Base-by-base conservation (phyloP, 345 rosid genomes). In the Balakata baccata region DNA sequence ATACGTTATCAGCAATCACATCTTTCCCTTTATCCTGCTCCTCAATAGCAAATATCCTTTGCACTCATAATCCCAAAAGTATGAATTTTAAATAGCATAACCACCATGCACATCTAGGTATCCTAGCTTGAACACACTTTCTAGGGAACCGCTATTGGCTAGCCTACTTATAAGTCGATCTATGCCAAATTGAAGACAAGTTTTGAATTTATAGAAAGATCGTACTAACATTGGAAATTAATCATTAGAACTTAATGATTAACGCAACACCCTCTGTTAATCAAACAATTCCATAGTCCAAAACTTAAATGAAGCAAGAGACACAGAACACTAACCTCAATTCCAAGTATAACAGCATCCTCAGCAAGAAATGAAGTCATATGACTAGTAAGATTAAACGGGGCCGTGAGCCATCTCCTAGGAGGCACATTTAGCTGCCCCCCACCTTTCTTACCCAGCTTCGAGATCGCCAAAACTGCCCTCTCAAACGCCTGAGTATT, bases 401-500 rank as follows among this genome's bases (percentile, higher is more conserved):
- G 99, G 20, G 93, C 94, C 68, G 99, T 91, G 1, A 95, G 88
- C 99, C 99, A 95, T 71, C 80, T 86, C 49, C 99, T 98, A 1
- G 98, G 91, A 46, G 97, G 93, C 69, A 95, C 96, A 76, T 95
- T 95, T 43, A 95, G 89, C 92, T 95, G 99, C 7, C 89, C 99
- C 1, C 97, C 98, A 3, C 97, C 98, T 45, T 74, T 82, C 80
- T 78, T 81, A 71, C 73, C 87, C 12, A 89, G 84, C 92, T 90
- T 89, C 59, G 96, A 88, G 74, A 95, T 92, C 9, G 88, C 89
- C 64, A 47, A 54, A 68, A 95, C 76, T n/a, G 97, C 99, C 83
- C 92, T 82, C 88, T 92, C 91, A 71, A 95, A 95, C 3, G 99
- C 97, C 80, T 82, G 87, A 9, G 99, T 95, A 58, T 95, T 88